phyloP scores from a whole-genome alignment of 345 rosid species.

The Sonneratia caseolaris region DNA sequence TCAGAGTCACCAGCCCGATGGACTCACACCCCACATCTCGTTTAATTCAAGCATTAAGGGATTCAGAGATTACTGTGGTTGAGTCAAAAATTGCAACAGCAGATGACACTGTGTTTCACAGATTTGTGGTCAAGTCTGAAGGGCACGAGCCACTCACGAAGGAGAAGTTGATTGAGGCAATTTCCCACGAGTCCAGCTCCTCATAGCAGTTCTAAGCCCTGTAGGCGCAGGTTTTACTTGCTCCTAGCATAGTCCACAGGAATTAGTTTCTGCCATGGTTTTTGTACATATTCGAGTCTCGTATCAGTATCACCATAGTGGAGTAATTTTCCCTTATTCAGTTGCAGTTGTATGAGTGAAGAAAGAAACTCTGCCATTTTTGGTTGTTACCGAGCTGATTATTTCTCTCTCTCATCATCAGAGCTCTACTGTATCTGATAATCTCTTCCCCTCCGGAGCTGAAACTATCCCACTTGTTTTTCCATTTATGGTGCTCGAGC shows the following conservation, averaged over 20 bases:
- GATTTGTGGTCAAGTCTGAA: slow-evolving; percentile 63
- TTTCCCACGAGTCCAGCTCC: slow-evolving; percentile 34
- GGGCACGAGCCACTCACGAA: slow-evolving; percentile 66
- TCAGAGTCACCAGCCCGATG: slow-evolving; percentile 62
- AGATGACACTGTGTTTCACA: slow-evolving; percentile 55
- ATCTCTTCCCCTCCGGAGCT: background rate
- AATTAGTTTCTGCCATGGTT: background rate
- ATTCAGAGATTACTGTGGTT: slow-evolving; percentile 40
- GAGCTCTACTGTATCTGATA: background rate
- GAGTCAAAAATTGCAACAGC: slow-evolving; percentile 63
- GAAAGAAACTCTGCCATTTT: background rate
- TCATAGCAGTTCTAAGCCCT: slow-evolving; percentile 14
- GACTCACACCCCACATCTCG: slow-evolving; percentile 73
- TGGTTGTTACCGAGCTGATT: background rate
- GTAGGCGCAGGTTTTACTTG: background rate
- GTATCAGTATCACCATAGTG: background rate
- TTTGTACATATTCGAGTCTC: background rate
- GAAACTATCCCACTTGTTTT: background rate
- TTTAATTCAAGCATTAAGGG: slow-evolving; percentile 66
- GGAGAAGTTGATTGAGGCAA: slow-evolving; percentile 70
- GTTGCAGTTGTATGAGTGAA: background rate
- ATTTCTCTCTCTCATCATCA: background rate
- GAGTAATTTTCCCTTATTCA: background rate
- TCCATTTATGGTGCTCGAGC: background rate
- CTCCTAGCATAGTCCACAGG: background rate